Base-by-base conservation (phyloP, 2,329 filamentous ascomycete species). In the Sarocladium strictum region DNA sequence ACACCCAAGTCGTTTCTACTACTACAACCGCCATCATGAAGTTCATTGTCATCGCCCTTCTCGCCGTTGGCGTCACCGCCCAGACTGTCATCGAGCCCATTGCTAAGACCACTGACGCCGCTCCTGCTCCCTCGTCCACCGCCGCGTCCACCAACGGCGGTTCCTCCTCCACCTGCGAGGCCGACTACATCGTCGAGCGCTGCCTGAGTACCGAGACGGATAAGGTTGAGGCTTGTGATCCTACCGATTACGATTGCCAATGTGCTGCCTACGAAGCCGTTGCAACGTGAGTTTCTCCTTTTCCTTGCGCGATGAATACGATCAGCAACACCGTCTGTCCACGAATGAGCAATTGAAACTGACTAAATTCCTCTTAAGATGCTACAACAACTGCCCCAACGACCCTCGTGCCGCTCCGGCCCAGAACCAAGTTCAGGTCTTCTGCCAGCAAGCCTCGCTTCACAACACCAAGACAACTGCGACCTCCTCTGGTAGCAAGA, bases 381-480 rank as follows among this genome's bases (percentile, higher is more conserved):
- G 77, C 75, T 80, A 72, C 70, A 77, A 78, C 72, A 80, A 80
- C 74, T 80, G 78, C 71, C 78, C 78, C 63, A 68, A 75, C 61
- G 77, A 80, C 65, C 1, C 63, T 52, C 69, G 72, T 45, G 66
- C 62, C 57, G 54, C 60, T 53, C 54, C 63, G 19, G 69, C 68
- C 59, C 58, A 67, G 51, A 63, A 67, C 60, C 69, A 75, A 63
- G 69, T 74, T 58, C 63, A 64, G 57, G 68, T 71, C 61, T 74
- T 67, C 70, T 80, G 77, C 70, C 63, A 66, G 55, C 71, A 75
- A 59, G 75, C 73, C 56, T 72, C 68, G 56, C 68, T 73, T 62
- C 74, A 70, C 66, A 67, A 71, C 53, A 70, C 71, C 43, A 64
- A 64, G 38, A 63, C 65, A 56, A 58, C 56, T 53, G 63, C 67